Conservation (phyloP, 2,329 filamentous ascomycete species). For the Colletotrichum gloeosporioides region DNA sequence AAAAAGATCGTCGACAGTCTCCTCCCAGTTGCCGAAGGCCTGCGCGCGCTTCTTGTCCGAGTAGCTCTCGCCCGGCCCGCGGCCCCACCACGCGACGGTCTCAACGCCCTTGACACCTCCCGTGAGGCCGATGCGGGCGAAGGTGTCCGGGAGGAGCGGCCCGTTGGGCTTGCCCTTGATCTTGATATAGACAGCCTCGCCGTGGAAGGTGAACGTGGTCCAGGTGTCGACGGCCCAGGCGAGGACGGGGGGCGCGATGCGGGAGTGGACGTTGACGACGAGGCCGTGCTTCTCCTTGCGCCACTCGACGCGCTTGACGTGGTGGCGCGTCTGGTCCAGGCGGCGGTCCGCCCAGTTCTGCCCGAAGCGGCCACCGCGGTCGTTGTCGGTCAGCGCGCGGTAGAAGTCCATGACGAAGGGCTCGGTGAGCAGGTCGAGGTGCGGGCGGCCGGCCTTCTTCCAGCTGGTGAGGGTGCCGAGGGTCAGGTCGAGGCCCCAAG, state of each 20-base stretch:
- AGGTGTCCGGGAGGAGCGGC: conserved; percentile 55
- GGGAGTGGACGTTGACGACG: conserved; percentile 52
- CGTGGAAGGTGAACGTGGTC: conserved; percentile 60
- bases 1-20: conserved; percentile 56
- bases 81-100: conserved; percentile 67
- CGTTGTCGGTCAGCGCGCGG: conserved; percentile 71
- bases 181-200: conserved; percentile 53
- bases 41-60: conserved; percentile 69
- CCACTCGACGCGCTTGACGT: conserved; percentile 42
- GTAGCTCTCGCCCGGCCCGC: conserved; percentile 71
- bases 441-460: conserved; percentile 32
- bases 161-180: conserved; percentile 55
- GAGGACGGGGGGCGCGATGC: conserved; percentile 67
- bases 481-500: conserved; percentile 50
- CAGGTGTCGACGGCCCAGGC: conserved; percentile 62
- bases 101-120: conserved; percentile 45
- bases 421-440: conserved; percentile 47
- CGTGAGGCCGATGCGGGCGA: conserved; percentile 69
- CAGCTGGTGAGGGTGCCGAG: conserved; percentile 48
- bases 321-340: conserved; percentile 50
- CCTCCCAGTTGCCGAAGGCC: conserved; percentile 57
- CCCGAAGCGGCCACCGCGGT: conserved; percentile 59
- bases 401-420: conserved; percentile 61
- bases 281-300: conserved; percentile 33
- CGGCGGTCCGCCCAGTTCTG: conserved; percentile 59